Evolutionary conservation across 148 eudicot genomes (phyloP), one percentile per base, ranked within the genome.

Genomic region (Camellia lanceoleosa): DNA sequence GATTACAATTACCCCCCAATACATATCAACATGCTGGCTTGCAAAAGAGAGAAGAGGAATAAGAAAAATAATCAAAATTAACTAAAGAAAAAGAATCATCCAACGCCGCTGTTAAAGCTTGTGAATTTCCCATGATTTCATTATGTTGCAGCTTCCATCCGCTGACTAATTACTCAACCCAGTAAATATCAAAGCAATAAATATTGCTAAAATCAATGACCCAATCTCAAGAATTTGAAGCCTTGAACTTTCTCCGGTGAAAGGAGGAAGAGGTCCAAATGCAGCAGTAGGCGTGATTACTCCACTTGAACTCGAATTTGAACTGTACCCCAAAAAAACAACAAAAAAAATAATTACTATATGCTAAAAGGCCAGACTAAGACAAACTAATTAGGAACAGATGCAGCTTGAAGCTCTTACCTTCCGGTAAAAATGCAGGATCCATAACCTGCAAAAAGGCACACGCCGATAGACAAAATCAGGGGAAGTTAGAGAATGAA

Each of bases 401-500:
- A 78, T 16, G 15, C 11, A 23, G 63, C 20, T 44, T 41, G 7
- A 58, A 64, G 65, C 11, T 78, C 85, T 88, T 84, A 93, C 97
- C 95, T 93, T 83, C 97, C 97, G 2, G 87, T 84, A 89, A 91
- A 93, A 70, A 58, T 84, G 77, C 97, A 93, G 18, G 93, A 88
- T 78, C 97, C 93, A 83, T 91, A 87, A 77, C 97, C 97, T 93
- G 93, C 83, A 80, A 80, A 63, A 73, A 47, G 46, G 52, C 62
- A 62, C 62, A 54, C 68, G 54, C 20, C 18, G 74, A 67, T 61
- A 74, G 13, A 44, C 12, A 58, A 41, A 66, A 83, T 79, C 80
- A 89, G 80, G 55, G 47, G 12, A 41, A 12, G 52, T 1, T 10
- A 63, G 2, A 14, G 2, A 44, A 43, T 2, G 30, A 2, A 49